These are phyloP conservation scores for Rhizopogon rudus DNA, from an alignment of 768 basidiomycete genomes.

Conservation along the genomic window DNA sequence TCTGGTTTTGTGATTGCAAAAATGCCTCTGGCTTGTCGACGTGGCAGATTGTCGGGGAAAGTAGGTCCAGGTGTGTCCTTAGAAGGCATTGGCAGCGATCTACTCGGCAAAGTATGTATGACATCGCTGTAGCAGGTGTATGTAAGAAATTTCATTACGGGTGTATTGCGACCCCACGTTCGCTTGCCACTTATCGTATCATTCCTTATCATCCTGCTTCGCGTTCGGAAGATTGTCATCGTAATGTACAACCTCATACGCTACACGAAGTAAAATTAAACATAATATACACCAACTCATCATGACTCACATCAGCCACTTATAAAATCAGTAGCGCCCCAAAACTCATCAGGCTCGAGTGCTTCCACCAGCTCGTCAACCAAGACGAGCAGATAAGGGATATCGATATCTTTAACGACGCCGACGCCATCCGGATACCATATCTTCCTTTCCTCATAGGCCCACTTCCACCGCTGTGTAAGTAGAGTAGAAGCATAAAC, in stretches of 20 bases:
- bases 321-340: background rate
- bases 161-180: background rate
- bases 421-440: slow-evolving; percentile 45
- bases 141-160: background rate
- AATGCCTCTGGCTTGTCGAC: too few relatives aligned
- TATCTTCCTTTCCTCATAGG: slow-evolving; percentile 42
- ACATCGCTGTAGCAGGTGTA: too few relatives aligned
- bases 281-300: background rate
- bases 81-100: too few relatives aligned
- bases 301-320: background rate
- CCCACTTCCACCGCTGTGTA: slow-evolving; percentile 70
- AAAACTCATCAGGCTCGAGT: background rate
- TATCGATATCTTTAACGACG: slow-evolving; percentile 30
- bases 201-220: background rate
- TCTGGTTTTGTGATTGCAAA: too few relatives aligned
- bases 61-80: too few relatives aligned
- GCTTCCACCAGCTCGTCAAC: slow-evolving; percentile 32
- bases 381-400: slow-evolving; percentile 34
- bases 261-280: background rate
- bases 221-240: background rate
- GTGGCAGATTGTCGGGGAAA: too few relatives aligned
- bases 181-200: background rate
- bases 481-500: background rate
- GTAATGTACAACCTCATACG: background rate
- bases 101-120: too few relatives aligned